phyloP scores from a whole-genome alignment of 441 rosid species.

The Brassica hybrid region DNA sequence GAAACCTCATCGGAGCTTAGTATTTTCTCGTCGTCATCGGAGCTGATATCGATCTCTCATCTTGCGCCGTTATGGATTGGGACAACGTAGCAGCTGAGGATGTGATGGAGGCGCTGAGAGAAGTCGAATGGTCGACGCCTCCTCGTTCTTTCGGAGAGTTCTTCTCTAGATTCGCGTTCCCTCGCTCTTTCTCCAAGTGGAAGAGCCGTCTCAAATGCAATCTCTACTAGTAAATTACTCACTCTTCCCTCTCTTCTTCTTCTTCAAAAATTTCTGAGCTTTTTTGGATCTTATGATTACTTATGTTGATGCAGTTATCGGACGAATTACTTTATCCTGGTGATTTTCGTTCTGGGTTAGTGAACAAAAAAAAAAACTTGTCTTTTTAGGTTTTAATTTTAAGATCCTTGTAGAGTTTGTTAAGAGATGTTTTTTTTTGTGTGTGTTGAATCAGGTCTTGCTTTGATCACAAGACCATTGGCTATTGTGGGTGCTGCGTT shows the following conservation, averaged over 20 bases:
- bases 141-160: slow-evolving; percentile 53
- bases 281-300: too few species aligned
- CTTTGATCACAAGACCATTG: slow-evolving; percentile 48
- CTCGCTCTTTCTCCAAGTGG: slow-evolving; percentile 52
- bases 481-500: slow-evolving; percentile 48
- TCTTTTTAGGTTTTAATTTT: too few species aligned
- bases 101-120: slow-evolving; percentile 53
- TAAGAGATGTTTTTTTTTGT: not conserved
- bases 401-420: too few species aligned
- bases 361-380: too few species aligned
- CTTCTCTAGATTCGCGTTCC: slow-evolving; percentile 52
- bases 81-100: slow-evolving; percentile 55
- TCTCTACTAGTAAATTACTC: slow-evolving; percentile 47
- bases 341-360: too few species aligned
- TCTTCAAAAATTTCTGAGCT: too few species aligned
- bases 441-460: slow-evolving; percentile 41
- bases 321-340: slow-evolving; percentile 41
- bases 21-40: not conserved
- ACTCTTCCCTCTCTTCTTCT: too few species aligned
- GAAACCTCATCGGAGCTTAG: slow-evolving; percentile 8
- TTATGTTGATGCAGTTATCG: slow-evolving; percentile 30
- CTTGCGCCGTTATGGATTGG: slow-evolving; percentile 52
- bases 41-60: not conserved
- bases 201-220: slow-evolving; percentile 57
- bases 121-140: slow-evolving; percentile 53